Conservation (phyloP, 768 basidiomycete species). For the Leucosporidium scottii region DNA sequence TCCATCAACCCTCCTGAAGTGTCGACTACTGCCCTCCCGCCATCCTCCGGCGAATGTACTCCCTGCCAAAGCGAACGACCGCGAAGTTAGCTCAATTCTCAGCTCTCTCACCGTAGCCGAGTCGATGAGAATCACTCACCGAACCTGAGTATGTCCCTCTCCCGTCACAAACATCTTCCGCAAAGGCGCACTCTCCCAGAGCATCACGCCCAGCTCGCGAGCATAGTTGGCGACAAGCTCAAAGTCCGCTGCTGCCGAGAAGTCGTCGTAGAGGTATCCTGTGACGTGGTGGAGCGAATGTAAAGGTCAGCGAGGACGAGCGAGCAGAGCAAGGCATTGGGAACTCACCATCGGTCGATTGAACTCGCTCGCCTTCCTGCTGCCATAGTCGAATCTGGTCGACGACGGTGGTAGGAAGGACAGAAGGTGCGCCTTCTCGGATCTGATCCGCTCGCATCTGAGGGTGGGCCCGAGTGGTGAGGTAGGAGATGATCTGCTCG, state of each 20-base stretch:
- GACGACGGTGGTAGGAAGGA: conserved; percentile 93
- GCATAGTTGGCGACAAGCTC: conserved; percentile 80
- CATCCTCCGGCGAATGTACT: too few species aligned
- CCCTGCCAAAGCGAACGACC: too few species aligned
- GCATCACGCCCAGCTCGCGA: conserved; percentile 65
- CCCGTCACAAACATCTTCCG: conserved; percentile 66
- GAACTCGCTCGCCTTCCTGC: conserved; percentile 83
- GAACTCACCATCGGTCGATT: conserved; percentile 64
- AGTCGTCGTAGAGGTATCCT: conserved; percentile 85
- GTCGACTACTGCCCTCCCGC: too few species aligned
- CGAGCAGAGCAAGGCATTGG: too few species aligned
- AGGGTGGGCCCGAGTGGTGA: conserved; percentile 88
- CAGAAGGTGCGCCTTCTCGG: conserved; percentile 22
- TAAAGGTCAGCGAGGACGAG: background rate
- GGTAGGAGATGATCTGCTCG: conserved; percentile 83
- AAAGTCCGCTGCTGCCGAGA: conserved; percentile 79
- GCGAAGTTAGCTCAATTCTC: too few species aligned
- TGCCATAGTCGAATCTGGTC: conserved; percentile 98
- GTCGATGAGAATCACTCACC: conserved; percentile 11
- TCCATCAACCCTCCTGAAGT: background rate
- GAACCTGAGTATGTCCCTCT: conserved; percentile 38
- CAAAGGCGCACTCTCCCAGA: conserved; percentile 66
- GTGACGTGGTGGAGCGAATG: background rate
- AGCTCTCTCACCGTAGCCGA: too few species aligned
- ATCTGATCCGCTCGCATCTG: conserved; percentile 86